These are phyloP conservation scores for Triticum monococcum DNA, from an alignment of 176 grass and related monocot genomes.

Conservation along the genomic window DNA sequence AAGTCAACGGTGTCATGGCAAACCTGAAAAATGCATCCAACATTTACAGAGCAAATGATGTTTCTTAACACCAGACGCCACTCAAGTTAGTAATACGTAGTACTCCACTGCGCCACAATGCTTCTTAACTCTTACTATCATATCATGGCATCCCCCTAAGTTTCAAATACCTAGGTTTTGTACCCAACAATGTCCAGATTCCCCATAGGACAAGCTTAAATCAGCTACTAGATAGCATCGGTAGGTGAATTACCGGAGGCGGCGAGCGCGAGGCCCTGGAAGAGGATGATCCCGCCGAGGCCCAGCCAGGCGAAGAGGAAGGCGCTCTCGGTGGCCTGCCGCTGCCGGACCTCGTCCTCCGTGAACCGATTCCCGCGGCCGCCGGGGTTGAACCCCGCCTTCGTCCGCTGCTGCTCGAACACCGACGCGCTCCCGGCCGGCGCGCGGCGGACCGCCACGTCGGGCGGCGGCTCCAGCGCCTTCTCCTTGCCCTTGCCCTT, in stretches of 20 bases:
- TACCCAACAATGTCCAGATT: neutral
- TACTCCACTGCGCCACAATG: neutral
- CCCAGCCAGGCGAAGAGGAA: conserved; percentile 85
- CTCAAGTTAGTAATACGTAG: neutral
- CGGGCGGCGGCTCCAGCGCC: conserved; percentile 52
- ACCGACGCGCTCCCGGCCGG: conserved; percentile 46
- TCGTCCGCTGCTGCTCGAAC: conserved; percentile 17
- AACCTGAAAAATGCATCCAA: neutral
- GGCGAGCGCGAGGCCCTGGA: conserved; percentile 78
- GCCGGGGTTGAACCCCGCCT: neutral
- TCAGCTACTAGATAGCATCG: neutral
- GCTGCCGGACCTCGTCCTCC: conserved; percentile 52
- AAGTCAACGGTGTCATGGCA: neutral
- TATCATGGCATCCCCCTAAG: neutral
- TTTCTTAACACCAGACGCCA: neutral
- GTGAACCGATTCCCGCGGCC: conserved; percentile 31
- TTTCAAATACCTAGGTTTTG: neutral
- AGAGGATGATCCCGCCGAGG: conserved; percentile 75
- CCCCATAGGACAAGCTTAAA: neutral
- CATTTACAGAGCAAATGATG: neutral
- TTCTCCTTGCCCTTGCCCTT: conserved; percentile 38
- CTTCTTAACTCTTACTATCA: neutral
- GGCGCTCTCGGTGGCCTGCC: conserved; percentile 64
- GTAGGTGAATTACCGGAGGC: conserved; percentile 55
- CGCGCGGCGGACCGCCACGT: conserved; percentile 49